Conservation (phyloP, 257 asterid genomes). For the Paulownia fortunei region DNA sequence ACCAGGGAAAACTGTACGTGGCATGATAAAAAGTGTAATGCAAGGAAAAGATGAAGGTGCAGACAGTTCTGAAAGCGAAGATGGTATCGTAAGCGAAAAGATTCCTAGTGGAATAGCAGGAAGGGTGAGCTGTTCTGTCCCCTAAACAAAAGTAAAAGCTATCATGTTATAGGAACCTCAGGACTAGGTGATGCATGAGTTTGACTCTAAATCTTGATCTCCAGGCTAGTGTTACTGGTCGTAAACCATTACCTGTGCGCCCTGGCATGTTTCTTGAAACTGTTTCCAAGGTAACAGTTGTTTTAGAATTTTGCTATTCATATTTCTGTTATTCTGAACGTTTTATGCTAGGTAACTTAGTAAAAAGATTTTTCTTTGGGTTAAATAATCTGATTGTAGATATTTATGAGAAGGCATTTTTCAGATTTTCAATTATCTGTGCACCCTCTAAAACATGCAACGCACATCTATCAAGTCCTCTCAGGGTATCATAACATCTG, state of each 20-base stretch:
- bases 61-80: conserved; percentile 51
- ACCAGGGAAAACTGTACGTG: conserved; percentile 86
- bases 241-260: conserved; percentile 83
- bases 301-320: conserved; percentile 12
- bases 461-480: neutral
- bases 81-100: conserved; percentile 35
- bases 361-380: neutral
- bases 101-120: conserved; percentile 68
- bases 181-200: conserved; percentile 22
- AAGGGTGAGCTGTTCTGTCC: conserved; percentile 58
- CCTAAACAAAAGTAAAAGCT: neutral
- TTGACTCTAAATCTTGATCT: conserved; percentile 46
- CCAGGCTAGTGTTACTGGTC: conserved; percentile 85
- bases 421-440: neutral
- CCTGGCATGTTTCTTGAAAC: conserved; percentile 99
- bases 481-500: conserved; percentile 8
- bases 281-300: conserved; percentile 79
- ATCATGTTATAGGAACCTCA: conserved; percentile 6
- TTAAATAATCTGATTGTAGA: neutral
- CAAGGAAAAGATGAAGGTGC: conserved; percentile 87
- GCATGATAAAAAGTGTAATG: conserved; percentile 88
- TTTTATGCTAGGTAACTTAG: conserved; percentile 1
- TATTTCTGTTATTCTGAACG: neutral
- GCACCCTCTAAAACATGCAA: neutral
- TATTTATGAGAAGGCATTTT: neutral